Evolutionary conservation across 192 early-diverging fungal genomes (phyloP).

Genomic region (Rhizophagus prolifer): DNA sequence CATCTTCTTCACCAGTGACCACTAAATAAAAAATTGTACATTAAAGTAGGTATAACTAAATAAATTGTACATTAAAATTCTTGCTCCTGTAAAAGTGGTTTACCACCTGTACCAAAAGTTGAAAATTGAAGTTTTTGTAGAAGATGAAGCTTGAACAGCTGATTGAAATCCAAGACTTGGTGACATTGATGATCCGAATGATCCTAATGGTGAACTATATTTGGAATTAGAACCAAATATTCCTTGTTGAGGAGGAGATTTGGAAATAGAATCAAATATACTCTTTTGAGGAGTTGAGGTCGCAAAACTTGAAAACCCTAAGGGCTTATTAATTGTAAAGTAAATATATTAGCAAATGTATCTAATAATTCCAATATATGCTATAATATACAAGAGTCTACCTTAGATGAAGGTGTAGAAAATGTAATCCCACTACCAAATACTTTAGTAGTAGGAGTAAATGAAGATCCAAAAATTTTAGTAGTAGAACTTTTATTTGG

Average conservation of each 20-base stretch:
- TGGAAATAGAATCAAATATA: not conserved
- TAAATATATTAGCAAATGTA: not conserved
- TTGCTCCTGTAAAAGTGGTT: constrained; percentile 7
- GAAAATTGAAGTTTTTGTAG: not conserved
- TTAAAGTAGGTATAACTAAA: too few species aligned
- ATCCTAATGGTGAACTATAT: not conserved
- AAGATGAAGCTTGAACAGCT: not conserved
- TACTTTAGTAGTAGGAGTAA: not conserved
- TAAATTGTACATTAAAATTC: not conserved
- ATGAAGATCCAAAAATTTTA: too few species aligned
- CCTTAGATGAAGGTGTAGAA: not conserved
- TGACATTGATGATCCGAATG: not conserved
- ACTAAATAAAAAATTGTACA: constrained; percentile 26
- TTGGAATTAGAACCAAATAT: constrained; percentile 8
- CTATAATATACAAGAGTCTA: too few species aligned
- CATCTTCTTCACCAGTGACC: constrained; percentile 46
- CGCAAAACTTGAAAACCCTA: not conserved
- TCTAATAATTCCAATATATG: not conserved
- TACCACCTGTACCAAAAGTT: not conserved
- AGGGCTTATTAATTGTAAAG: not conserved
- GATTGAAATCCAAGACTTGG: not conserved
- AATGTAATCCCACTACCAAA: not conserved
- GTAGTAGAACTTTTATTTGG: not conserved
- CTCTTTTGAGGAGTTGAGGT: not conserved
- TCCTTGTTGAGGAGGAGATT: not conserved